A percentile compares a stretch with the other conserved stretches of the same genome.
These are phyloP conservation scores for Populus hybrid DNA, from an alignment of 441 rosid genomes.

Conservation along the genomic window DNA sequence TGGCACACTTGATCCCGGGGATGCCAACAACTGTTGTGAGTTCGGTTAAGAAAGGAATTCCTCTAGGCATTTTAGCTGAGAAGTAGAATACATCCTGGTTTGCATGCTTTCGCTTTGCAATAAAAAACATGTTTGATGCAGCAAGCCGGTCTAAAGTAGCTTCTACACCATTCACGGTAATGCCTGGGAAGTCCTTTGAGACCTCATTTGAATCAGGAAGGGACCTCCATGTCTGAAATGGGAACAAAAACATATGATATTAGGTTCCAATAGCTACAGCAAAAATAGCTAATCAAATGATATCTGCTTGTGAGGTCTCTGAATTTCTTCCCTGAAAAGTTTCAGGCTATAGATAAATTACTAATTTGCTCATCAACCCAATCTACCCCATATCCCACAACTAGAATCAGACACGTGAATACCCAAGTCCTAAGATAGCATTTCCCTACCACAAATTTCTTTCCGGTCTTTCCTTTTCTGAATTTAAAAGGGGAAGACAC, in stretches of 20 bases:
- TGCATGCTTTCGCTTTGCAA: constrained; percentile 89
- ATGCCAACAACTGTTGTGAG: constrained; percentile 68
- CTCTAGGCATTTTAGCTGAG: constrained; percentile 78
- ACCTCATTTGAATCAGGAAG: constrained; percentile 92
- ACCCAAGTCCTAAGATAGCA: not conserved
- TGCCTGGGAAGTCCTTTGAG: constrained; percentile 68
- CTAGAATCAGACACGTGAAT: not conserved
- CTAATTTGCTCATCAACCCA: not conserved
- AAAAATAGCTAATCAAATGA: not conserved
- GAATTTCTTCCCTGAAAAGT: not conserved
- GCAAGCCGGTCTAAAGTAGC: constrained; percentile 63
- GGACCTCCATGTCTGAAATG: constrained; percentile 87
- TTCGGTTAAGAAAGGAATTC: constrained; percentile 73
- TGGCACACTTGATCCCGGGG: constrained; percentile 79
- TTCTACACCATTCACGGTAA: constrained; percentile 55
- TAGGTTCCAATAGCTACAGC: constrained; percentile 4
- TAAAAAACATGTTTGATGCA: constrained; percentile 74
- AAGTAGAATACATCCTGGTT: constrained; percentile 89
- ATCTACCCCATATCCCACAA: not conserved
- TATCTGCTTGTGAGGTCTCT: not conserved
- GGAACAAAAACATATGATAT: not conserved
- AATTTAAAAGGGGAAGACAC: not conserved
- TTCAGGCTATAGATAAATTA: not conserved
- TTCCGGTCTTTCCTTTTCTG: not conserved
- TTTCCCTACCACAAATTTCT: not conserved